Percentiles rank a stretch among this genome's conserved stretches.
Conservation (phyloP, 73 alveolate species). For the Paramecium biaurelia region DNA sequence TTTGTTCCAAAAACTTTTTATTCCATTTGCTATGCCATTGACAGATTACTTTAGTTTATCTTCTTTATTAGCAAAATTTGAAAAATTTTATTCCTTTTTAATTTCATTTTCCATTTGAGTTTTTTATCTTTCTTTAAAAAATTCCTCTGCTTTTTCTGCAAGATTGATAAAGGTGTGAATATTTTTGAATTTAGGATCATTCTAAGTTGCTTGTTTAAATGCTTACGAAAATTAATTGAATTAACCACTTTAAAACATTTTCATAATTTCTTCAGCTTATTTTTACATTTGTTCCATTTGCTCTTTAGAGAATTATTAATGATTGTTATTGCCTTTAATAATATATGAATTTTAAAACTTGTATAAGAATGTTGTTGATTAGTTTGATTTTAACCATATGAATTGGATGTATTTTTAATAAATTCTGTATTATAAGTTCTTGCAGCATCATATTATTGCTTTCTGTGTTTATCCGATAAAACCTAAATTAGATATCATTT, state of each 20-base stretch:
- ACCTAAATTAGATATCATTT: neutral
- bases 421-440: neutral
- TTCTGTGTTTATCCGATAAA: slow-evolving; percentile 1
- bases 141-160: neutral
- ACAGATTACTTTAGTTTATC: neutral
- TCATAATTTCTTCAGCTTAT: neutral
- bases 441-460: neutral
- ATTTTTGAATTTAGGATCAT: neutral
- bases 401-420: neutral
- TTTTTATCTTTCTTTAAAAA: neutral
- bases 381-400: neutral
- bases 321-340: neutral
- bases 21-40: neutral
- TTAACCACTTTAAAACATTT: neutral
- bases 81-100: neutral
- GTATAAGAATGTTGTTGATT: neutral
- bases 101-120: slow-evolving; percentile 1
- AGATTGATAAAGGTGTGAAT: neutral
- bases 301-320: neutral
- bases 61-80: neutral
- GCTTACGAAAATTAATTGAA: neutral
- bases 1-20: neutral
- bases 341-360: neutral
- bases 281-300: slow-evolving; percentile 7
- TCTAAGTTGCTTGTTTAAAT: neutral